Percentiles rank a stretch among this genome's conserved stretches.
These are phyloP conservation scores for Capronia epimyces DNA, from an alignment of 2,329 filamentous ascomycete species.

Conservation along the genomic window DNA sequence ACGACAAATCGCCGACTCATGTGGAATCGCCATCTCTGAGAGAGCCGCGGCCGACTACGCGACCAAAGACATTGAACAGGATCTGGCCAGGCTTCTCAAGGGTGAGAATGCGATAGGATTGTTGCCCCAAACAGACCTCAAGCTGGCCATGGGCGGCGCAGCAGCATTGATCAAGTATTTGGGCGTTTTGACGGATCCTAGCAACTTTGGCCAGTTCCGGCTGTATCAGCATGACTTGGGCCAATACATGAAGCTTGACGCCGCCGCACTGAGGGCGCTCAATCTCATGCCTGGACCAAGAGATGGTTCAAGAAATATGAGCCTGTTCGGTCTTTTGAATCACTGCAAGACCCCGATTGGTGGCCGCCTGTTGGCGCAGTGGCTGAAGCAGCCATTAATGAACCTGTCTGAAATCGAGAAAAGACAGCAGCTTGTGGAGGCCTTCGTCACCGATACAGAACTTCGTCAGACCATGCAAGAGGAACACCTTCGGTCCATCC, in stretches of 20 bases:
- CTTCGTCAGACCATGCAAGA: conserved; percentile 94
- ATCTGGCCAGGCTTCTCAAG: conserved; percentile 78
- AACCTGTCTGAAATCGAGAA: conserved; percentile 80
- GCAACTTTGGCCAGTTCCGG: conserved; percentile 95
- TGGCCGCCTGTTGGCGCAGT: conserved; percentile 83
- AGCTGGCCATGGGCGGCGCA: conserved; percentile 92
- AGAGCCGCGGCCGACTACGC: conserved; percentile 71
- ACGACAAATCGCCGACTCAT: conserved; percentile 82
- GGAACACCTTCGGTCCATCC: conserved; percentile 85
- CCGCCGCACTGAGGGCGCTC: conserved; percentile 84
- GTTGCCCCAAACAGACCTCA: conserved; percentile 84
- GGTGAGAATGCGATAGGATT: conserved; percentile 73
- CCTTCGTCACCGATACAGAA: conserved; percentile 88
- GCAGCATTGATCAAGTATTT: conserved; percentile 93
- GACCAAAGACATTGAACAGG: conserved; percentile 90
- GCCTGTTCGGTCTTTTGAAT: conserved; percentile 85
- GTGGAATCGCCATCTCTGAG: conserved; percentile 83
- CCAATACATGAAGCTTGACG: conserved; percentile 97
- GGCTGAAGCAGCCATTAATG: conserved; percentile 98
- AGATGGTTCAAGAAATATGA: conserved; percentile 97
- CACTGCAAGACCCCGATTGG: conserved; percentile 97
- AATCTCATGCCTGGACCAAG: conserved; percentile 95
- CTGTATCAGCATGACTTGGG: conserved; percentile 95
- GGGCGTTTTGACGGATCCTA: conserved; percentile 78
- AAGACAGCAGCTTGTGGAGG: conserved; percentile 88